phyloP scores from a whole-genome alignment of 73 alveolate genomes.

The Paramecium pentaurelia region DNA sequence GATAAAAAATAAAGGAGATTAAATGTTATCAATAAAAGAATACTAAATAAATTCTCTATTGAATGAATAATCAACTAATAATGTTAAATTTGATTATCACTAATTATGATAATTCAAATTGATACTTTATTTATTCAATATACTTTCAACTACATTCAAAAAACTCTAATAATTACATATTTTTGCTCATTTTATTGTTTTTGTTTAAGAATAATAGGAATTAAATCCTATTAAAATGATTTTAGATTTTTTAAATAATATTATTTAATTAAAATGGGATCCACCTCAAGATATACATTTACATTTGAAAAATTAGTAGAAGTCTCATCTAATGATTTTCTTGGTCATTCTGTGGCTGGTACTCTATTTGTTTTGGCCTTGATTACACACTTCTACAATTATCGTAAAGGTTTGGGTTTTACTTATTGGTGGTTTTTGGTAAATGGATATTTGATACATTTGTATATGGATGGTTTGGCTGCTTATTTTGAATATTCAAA shows the following conservation, averaged over 20 bases:
- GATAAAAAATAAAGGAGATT: neutral
- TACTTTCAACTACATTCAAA: neutral
- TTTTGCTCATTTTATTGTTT: no score
- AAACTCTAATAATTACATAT: neutral
- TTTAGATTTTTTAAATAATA: neutral
- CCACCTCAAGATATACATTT: neutral
- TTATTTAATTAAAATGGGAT: neutral
- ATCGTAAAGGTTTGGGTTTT: neutral
- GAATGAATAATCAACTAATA: neutral
- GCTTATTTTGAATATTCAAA: neutral
- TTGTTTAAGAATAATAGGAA: neutral
- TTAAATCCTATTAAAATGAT: neutral
- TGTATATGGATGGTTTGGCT: neutral
- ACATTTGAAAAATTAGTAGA: neutral
- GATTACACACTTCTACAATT: neutral
- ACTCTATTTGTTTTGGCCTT: neutral
- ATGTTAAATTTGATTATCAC: neutral
- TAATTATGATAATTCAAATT: neutral
- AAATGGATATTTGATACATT: neutral
- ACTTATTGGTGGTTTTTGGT: constrained; percentile 35
- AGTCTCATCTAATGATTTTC: neutral
- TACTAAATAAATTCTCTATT: neutral
- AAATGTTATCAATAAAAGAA: neutral
- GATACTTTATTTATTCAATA: neutral
- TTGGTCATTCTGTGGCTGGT: constrained; percentile 3